Evolutionary conservation across 1,139 yeast genomes (phyloP), one percentile per base, ranked within the genome.

Genomic region (Cylindricascospora bacillispora): DNA sequence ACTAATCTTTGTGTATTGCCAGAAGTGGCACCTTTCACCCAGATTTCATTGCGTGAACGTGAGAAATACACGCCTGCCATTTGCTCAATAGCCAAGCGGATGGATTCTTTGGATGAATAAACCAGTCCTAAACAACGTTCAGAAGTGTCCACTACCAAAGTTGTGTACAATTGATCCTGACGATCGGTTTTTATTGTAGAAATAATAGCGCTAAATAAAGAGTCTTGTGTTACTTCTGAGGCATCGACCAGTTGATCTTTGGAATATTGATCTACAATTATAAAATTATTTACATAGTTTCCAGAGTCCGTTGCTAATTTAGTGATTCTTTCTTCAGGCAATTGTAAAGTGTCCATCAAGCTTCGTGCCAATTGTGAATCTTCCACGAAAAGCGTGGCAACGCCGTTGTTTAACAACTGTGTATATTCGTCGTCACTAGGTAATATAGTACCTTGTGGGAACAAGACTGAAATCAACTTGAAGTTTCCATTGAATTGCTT

Each of bases 21-120:
- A 20, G 93, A 79, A 4, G 95, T 81, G 35, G 80, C 80, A 22
- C 98, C 99, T 56, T 89, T 89, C 56, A 79, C 81, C 98, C 99
- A 89, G 36, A 89, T 66, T 15, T 92, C 83, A 37, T 78, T 76
- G 41, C 83, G 71, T 41, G 77, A 75, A 44, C 98, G 76, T 4
- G 95, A 83, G 57, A 81, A 95, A 57, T 89, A 89, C 6, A 89
- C 95, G 30, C 99, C 99, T 10, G 81, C 73, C 28, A 73, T 70
- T 23, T 82, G 80, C 36, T 73, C 71, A 42, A 89, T 69, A 4
- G 97, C 89, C 44, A 81, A 92, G 29, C 67, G 60, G 42, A 92
- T 73, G 22, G 95, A 82, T 40, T 76, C 86, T 25, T 60, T 59
- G 0, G 95, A 83, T 0, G 97, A 86, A 59, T 85, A 89, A 4